phyloP scores from a whole-genome alignment of 352 stramenopile genomes.

The Phytophthora hybrid region DNA sequence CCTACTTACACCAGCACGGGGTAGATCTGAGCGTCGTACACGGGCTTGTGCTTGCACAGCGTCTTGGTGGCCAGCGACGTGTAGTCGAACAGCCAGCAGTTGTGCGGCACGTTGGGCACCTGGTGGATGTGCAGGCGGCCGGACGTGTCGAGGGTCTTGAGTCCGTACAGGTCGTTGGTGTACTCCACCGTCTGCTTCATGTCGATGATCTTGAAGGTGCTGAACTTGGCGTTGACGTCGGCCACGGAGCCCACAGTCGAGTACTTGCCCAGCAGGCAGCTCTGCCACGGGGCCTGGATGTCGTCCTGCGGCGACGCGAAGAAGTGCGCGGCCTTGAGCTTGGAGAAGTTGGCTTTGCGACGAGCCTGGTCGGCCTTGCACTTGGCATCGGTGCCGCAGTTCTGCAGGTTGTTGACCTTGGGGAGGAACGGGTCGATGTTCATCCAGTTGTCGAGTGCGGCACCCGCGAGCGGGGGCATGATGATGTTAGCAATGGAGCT shows the following conservation, averaged over 20 bases:
- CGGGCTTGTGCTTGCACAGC: constrained; percentile 37
- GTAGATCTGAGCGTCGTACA: constrained; percentile 45
- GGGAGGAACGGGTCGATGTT: constrained; percentile 54
- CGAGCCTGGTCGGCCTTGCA: constrained; percentile 39
- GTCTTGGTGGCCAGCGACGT: constrained; percentile 41
- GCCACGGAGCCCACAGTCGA: constrained; percentile 40
- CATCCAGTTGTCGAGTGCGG: constrained; percentile 47
- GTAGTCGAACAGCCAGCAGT: constrained; percentile 55
- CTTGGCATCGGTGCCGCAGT: constrained; percentile 21
- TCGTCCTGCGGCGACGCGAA: constrained; percentile 62
- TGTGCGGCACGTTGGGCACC: constrained; percentile 40
- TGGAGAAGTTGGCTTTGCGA: constrained; percentile 57
- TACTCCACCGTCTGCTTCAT: constrained; percentile 52
- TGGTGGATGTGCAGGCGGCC: constrained; percentile 40
- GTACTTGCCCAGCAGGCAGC: constrained; percentile 54
- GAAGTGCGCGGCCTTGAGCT: constrained; percentile 54
- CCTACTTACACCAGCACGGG: constrained; percentile 45
- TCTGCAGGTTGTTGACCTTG: constrained; percentile 50
- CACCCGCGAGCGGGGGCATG: constrained; percentile 36
- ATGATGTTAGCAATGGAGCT: constrained; percentile 52
- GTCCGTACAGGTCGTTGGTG: constrained; percentile 43
- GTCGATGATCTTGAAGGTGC: constrained; percentile 35
- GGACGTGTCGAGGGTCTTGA: constrained; percentile 46
- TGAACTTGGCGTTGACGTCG: constrained; percentile 45
- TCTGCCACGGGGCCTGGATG: constrained; percentile 55